Base-by-base conservation (phyloP, 2,329 filamentous ascomycete species). In the Hymenoscyphus infarciens region DNA sequence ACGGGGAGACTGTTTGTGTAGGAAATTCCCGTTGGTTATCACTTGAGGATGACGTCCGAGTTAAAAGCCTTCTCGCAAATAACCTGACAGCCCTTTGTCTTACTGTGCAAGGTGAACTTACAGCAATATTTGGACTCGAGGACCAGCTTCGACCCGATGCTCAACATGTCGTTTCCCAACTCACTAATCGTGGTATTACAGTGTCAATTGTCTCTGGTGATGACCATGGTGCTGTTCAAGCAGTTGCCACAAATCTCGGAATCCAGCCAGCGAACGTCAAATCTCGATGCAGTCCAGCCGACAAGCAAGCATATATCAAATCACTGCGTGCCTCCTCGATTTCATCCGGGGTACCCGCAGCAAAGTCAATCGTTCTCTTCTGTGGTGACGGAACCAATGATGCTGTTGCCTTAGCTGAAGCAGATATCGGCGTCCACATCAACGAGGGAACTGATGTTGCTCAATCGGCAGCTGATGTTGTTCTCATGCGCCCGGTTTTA, bases 381-480 rank as follows among this genome's bases (percentile, higher is more conserved):
- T 82, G 84, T 58, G 90, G 90, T 38, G 90, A 94, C 68, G 91
- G 91, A 1, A 92, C 88, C 15, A 94, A 94, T 73, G 90, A 94
- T 70, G 88, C 90, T 0, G 80, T 85, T 2, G 90, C 90, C 0
- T 80, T 94, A 2, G 85, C 88, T 0, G 83, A 87, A 71, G 88
- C 91, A 1, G 83, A 82, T 5, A 82, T 94, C 31, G 91, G 91
- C 31, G 79, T 92, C 0, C 87, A 91, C 67, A 83, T 94, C 72
- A 83, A 82, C 63, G 74, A 76, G 53, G 80, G 80, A 25, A 85
- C 81, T 1, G 89, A 92, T 62, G 79, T 92, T 1, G 87, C 90
- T 0, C 78, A 83, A 60, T 81, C 79, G 1, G 87, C 88, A 0
- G 87, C 90, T 0, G 88, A 92, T 68, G 84, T 89, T 0, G 84